These are phyloP conservation scores for Teunomyces cretensis DNA, from an alignment of 805 yeast genomes.

Conservation along the genomic window DNA sequence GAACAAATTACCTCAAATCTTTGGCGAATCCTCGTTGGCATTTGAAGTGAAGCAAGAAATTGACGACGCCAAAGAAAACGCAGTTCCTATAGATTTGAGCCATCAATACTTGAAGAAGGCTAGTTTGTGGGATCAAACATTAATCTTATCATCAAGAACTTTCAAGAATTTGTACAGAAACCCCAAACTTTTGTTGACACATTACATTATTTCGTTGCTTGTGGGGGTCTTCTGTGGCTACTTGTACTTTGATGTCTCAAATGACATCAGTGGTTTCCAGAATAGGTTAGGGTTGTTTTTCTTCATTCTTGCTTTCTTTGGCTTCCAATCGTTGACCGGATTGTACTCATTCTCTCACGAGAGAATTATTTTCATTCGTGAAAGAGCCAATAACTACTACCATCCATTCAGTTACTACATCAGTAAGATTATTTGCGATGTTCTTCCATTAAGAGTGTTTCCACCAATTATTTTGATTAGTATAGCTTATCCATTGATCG, in stretches of 20 bases:
- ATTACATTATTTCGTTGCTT: constrained; percentile 71
- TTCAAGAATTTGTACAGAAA: constrained; percentile 91
- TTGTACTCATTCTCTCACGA: constrained; percentile 86
- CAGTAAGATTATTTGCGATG: constrained; percentile 86
- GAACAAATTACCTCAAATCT: constrained; percentile 33
- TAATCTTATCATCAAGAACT: constrained; percentile 79
- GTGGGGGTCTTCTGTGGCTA: constrained; percentile 85
- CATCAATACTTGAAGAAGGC: constrained; percentile 50
- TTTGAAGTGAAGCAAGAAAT: constrained; percentile 43
- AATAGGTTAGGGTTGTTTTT: constrained; percentile 92
- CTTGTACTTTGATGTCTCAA: constrained; percentile 75
- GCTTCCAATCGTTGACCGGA: constrained; percentile 91
- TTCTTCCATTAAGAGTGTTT: constrained; percentile 86
- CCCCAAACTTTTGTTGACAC: constrained; percentile 83
- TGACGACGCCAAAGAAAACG: constrained; percentile 18
- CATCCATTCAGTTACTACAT: constrained; percentile 81
- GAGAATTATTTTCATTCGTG: constrained; percentile 85
- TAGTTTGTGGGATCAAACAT: constrained; percentile 59
- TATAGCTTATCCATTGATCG: constrained; percentile 87
- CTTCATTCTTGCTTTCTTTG: constrained; percentile 86
- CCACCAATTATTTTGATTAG: constrained; percentile 84
- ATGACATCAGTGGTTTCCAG: constrained; percentile 95
- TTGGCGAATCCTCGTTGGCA: constrained; percentile 39
- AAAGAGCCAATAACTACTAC: constrained; percentile 92
- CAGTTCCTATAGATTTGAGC: constrained; percentile 25